Evolutionary conservation across 345 rosid genomes (phyloP).

Genomic region (Barbarea vulgaris): DNA sequence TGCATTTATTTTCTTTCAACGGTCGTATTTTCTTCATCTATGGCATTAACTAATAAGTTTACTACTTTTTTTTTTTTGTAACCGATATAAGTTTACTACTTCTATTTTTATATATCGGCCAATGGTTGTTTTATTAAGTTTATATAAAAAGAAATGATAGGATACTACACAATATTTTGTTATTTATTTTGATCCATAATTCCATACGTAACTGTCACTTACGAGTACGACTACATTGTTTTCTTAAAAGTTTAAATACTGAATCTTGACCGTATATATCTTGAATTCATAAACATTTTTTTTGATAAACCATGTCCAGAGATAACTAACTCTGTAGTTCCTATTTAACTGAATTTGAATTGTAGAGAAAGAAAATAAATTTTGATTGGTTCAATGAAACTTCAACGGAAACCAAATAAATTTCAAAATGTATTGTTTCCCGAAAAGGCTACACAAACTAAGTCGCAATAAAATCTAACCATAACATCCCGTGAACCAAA

Average conservation of each 20-base stretch:
- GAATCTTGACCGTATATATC: not conserved
- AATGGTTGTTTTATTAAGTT: not conserved
- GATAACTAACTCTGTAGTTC: too few relatives aligned
- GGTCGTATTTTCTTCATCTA: constrained; percentile 17
- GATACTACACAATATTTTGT: not conserved
- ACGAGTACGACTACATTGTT: not conserved
- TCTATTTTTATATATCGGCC: not conserved
- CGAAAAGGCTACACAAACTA: constrained; percentile 7
- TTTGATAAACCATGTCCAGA: too few relatives aligned
- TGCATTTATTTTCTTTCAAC: constrained; percentile 32
- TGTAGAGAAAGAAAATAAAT: not conserved
- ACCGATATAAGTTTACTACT: too few relatives aligned
- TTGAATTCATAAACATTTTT: too few relatives aligned
- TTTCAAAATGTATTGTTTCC: not conserved
- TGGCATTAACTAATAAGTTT: not conserved
- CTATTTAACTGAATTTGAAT: not conserved
- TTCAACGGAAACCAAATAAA: not conserved
- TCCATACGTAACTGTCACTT: not conserved
- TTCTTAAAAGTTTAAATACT: not conserved
- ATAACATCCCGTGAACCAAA: constrained; percentile 66
- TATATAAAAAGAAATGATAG: not conserved
- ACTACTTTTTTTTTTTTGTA: not conserved
- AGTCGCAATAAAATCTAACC: constrained; percentile 49
- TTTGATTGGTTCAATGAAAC: not conserved
- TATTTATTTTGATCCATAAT: not conserved